phyloP scores from a whole-genome alignment of 139 green algal genomes.

The Marvania coccoides region DNA sequence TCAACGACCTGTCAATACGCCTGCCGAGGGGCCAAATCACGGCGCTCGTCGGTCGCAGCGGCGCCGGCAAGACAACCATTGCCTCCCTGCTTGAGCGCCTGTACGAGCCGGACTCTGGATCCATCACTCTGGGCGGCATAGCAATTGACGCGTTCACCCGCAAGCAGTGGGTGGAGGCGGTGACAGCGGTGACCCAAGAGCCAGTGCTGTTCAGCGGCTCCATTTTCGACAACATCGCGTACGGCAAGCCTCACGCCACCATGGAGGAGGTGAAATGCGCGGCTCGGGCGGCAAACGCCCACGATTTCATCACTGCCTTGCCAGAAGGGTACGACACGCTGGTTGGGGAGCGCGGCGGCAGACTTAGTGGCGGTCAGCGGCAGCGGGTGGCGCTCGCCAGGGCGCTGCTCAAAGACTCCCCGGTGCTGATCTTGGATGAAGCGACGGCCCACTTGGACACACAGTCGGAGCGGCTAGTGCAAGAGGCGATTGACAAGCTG shows the following conservation, averaged over 20 bases:
- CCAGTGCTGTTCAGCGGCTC: conserved; percentile 75
- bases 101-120: conserved; percentile 33
- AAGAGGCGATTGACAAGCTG: conserved; percentile 44
- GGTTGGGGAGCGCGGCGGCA: conserved; percentile 28
- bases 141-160: conserved; percentile 36
- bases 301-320: conserved; percentile 58
- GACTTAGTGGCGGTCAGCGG: conserved; percentile 68
- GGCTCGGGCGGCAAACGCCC: conserved; percentile 51
- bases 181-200: conserved; percentile 74
- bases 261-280: conserved; percentile 41
- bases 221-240: conserved; percentile 85
- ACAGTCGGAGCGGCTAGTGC: conserved; percentile 41
- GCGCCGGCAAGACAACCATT: conserved; percentile 78
- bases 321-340: conserved; percentile 32
- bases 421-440: conserved; percentile 62
- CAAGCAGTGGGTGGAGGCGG: conserved; percentile 54
- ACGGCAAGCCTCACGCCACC: conserved; percentile 37
- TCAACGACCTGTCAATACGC: conserved; percentile 51
- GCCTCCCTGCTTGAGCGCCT: conserved; percentile 65
- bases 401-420: conserved; percentile 55
- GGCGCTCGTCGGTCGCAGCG: conserved; percentile 71
- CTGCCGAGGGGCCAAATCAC: conserved; percentile 67
- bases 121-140: conserved; percentile 29
- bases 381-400: conserved; percentile 75
- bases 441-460: conserved; percentile 48